Base-by-base conservation (phyloP, 208 protist species). In the Trypanosoma mega region DNA sequence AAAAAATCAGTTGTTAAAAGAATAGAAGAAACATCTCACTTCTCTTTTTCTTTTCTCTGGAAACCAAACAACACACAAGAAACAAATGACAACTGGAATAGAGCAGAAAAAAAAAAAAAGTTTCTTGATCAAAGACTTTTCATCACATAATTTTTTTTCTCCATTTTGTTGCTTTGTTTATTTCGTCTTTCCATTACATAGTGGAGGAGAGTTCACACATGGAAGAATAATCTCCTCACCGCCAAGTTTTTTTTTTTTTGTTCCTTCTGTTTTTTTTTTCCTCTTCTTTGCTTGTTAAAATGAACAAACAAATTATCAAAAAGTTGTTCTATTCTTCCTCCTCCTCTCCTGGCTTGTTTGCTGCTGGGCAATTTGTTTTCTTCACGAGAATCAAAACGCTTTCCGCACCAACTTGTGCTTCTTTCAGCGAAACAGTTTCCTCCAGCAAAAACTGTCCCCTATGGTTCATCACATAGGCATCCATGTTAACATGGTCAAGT, bases 401-500 rank as follows among this genome's bases (percentile, higher is more conserved):
- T 0, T 74, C 53, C 29, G 44, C 41, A 24, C 44, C 49, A 2
- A 83, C 68, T 14, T 64, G 47, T 23, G 63, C 49, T 2, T 63
- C 47, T 43, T 66, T 46, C 12, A 89, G 69, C 8, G 82, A 74
- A 1, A 46, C 56, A 2, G 39, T 51, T n/a, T 76, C 72, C 21
- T 89, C 78, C 4, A 70, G 45, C 12, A 82, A 20, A 31, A 84
- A 55, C 44, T 56, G 46, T 14, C 78, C 82, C 29, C 72, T 68
- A 56, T 74, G 66, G 43, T 66, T 74, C 14, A 87, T 51, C 5
- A 74, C 54, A 48, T 82, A 85, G 20, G 48, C 70, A 29, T 76
- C 73, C 65, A 85, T 74, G 48, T 81, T 80, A 9, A 91, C 72
- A 24, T 85, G 58, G 16, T 61, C 62, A 11, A 91, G 53, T 9